These are phyloP conservation scores for Crithidia sp. DNA, from an alignment of 208 protist genomes.

Conservation along the genomic window DNA sequence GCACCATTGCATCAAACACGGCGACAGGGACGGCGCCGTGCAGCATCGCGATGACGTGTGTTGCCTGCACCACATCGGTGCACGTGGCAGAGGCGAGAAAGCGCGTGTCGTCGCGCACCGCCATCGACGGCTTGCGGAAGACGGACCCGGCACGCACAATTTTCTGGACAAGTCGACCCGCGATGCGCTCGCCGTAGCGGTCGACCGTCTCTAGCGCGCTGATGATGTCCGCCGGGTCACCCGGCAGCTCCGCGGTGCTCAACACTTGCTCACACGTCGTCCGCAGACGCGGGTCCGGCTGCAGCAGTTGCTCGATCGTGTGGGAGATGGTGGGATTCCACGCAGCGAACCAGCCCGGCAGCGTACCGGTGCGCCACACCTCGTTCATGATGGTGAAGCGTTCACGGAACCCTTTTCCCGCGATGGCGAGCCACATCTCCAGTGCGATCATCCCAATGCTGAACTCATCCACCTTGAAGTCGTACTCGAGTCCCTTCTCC, in stretches of 20 bases:
- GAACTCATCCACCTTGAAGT: constrained; percentile 89
- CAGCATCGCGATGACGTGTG: constrained; percentile 65
- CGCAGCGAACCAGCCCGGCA: constrained; percentile 74
- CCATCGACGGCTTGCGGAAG: constrained; percentile 45
- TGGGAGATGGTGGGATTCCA: constrained; percentile 63
- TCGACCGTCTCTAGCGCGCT: constrained; percentile 76
- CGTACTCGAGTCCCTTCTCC: constrained; percentile 74
- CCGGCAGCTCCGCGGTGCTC: constrained; percentile 69
- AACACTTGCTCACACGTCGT: constrained; percentile 73
- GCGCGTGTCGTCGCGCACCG: constrained; percentile 37
- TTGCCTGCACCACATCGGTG: constrained; percentile 50
- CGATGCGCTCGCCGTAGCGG: constrained; percentile 66
- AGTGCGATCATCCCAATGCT: constrained; percentile 88
- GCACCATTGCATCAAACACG: constrained; percentile 46
- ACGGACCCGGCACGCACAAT: constrained; percentile 47
- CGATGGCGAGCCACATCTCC: constrained; percentile 88
- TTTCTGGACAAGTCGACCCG: constrained; percentile 60
- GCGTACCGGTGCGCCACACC: constrained; percentile 59
- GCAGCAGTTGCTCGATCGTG: constrained; percentile 64
- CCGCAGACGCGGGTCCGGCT: constrained; percentile 53
- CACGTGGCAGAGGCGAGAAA: constrained; percentile 35
- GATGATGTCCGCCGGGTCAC: constrained; percentile 73
- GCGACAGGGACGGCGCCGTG: constrained; percentile 53
- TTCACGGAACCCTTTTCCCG: constrained; percentile 79
- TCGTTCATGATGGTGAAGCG: constrained; percentile 81